Evolutionary conservation across 805 yeast genomes (phyloP).

Genomic region (Jamesozyma piceae): DNA sequence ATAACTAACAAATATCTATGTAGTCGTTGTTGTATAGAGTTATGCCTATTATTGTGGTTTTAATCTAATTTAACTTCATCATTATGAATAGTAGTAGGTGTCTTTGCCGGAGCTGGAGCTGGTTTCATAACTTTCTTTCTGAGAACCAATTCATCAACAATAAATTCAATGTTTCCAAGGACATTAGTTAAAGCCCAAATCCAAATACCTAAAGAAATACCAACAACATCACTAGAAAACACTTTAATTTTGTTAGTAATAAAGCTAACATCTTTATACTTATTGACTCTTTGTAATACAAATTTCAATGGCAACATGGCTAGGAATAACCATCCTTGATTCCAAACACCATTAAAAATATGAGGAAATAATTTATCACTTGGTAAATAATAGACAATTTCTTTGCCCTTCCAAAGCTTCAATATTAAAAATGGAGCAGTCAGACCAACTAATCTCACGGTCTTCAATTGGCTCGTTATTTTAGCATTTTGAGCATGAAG

Average conservation of each 20-base stretch:
- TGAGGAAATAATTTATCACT: conserved; percentile 24
- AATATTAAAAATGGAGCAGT: conserved; percentile 27
- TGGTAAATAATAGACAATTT: conserved; percentile 24
- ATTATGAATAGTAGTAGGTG: neutral
- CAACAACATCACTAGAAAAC: conserved; percentile 6
- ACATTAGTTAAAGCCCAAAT: conserved; percentile 28
- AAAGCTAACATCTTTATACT: neutral
- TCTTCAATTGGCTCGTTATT: conserved; percentile 10
- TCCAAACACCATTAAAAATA: conserved; percentile 23
- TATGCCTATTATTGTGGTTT: too few relatives aligned
- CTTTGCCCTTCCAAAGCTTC: conserved; percentile 29
- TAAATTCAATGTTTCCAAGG: conserved; percentile 21
- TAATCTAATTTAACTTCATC: conserved; percentile 7
- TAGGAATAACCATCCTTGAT: conserved; percentile 27
- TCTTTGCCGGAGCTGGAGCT: neutral
- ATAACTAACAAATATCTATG: too few relatives aligned
- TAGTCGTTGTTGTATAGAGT: too few relatives aligned
- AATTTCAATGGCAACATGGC: conserved; percentile 22
- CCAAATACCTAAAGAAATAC: conserved; percentile 31
- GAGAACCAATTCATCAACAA: conserved; percentile 17
- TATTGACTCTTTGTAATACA: neutral
- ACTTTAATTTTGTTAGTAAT: conserved; percentile 1
- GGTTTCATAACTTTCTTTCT: conserved; percentile 9
- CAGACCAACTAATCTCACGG: conserved; percentile 17
- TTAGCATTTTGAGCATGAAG: conserved; percentile 22